A percentile compares a stretch with the other conserved stretches of the same genome.
These are phyloP conservation scores for Trapa incisa DNA, from an alignment of 345 rosid genomes.

Conservation along the genomic window DNA sequence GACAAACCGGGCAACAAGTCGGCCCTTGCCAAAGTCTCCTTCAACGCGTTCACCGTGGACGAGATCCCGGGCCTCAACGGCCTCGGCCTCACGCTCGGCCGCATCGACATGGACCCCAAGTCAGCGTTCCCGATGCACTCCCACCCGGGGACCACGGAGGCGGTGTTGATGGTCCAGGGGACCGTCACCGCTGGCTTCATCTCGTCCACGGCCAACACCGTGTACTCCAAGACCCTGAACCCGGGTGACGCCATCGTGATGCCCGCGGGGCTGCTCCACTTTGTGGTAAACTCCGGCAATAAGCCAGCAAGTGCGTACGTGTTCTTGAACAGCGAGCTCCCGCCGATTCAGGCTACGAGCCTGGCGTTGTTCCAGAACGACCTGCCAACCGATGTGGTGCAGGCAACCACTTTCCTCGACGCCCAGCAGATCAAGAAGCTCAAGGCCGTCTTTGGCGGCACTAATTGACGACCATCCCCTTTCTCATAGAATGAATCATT, in stretches of 20 bases:
- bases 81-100: conserved; percentile 61
- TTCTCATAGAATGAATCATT: too few relatives aligned
- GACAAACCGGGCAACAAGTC: conserved; percentile 46
- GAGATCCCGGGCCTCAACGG: conserved; percentile 62
- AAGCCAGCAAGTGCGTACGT: conserved; percentile 34
- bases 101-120: conserved; percentile 52
- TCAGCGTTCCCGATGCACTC: conserved; percentile 77
- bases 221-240: conserved; percentile 35
- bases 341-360: conserved; percentile 58
- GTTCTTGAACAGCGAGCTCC: conserved; percentile 51
- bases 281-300: conserved; percentile 46
- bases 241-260: conserved; percentile 59
- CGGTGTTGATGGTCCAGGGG: conserved; percentile 40
- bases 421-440: neutral
- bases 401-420: conserved; percentile 1
- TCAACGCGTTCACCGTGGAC: conserved; percentile 44
- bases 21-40: conserved; percentile 57
- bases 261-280: conserved; percentile 67
- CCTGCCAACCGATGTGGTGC: conserved; percentile 48
- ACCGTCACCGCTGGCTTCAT: conserved; percentile 65
- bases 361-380: conserved; percentile 51
- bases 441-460: neutral
- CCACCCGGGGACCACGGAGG: conserved; percentile 63
- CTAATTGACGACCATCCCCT: neutral
- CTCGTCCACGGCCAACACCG: conserved; percentile 37